Percentiles rank a stretch among this genome's conserved stretches.
Conservation (phyloP, 2,329 filamentous ascomycete species). For the Anisogramma anomala region DNA sequence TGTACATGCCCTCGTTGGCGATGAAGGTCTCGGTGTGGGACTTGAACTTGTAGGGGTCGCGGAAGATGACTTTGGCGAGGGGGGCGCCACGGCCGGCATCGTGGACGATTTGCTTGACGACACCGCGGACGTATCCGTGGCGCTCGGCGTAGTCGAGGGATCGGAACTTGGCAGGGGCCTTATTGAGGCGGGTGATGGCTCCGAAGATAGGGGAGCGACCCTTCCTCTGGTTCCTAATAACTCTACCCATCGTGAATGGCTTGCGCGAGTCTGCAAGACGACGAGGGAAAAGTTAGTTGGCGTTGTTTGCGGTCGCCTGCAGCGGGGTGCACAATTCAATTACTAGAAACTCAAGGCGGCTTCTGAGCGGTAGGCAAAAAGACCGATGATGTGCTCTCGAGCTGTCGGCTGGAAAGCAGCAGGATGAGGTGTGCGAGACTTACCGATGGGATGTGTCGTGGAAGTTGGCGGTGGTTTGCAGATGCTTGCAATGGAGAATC, state of each 20-base stretch:
- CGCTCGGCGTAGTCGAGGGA: conserved; percentile 92
- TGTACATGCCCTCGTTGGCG: conserved; percentile 99
- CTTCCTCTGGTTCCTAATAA: conserved; percentile 57
- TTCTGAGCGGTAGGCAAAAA: not conserved
- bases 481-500: not conserved
- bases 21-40: conserved; percentile 98
- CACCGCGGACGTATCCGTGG: conserved; percentile 94
- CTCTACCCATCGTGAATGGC: conserved; percentile 40
- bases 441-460: conserved; percentile 13
- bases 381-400: not conserved
- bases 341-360: not conserved
- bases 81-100: conserved; percentile 96
- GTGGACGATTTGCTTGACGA: conserved; percentile 99
- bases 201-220: conserved; percentile 48
- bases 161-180: conserved; percentile 90
- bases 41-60: conserved; percentile 97
- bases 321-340: not conserved
- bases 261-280: conserved; percentile 15
- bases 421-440: conserved; percentile 3
- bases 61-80: conserved; percentile 93
- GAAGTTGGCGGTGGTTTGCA: conserved; percentile 6
- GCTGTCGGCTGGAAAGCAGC: conserved; percentile 4
- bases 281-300: conserved; percentile 6
- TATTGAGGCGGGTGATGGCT: conserved; percentile 85
- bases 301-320: not conserved